A percentile compares a stretch with the other conserved stretches of the same genome.
Evolutionary conservation across 306 rosid genomes (phyloP).

Genomic region (Glycine latifolia): DNA sequence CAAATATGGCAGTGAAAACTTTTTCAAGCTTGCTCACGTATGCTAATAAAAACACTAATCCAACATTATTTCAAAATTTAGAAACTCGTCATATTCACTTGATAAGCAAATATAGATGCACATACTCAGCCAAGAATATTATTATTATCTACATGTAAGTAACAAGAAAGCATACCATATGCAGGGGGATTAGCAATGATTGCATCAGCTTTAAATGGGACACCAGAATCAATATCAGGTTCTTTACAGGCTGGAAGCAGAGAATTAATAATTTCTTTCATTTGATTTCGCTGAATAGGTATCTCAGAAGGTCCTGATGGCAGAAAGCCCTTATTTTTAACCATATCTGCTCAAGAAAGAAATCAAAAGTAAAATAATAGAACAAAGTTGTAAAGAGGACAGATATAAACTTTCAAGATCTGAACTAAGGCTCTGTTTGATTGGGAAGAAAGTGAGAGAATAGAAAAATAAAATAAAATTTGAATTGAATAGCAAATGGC

Average conservation of each 20-base stretch:
- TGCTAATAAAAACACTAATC: background rate
- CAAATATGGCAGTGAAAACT: background rate
- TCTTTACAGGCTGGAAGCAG: conserved; percentile 92
- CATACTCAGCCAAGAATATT: conserved; percentile 27
- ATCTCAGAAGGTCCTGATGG: conserved; percentile 99
- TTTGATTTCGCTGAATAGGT: conserved; percentile 89
- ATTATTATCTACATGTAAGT: conserved; percentile 13
- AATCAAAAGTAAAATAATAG: conserved; percentile 31
- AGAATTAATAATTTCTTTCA: conserved; percentile 88
- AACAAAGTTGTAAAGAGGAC: background rate
- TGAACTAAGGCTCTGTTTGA: background rate
- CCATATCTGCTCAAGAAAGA: conserved; percentile 81
- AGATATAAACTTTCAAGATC: conserved; percentile 33
- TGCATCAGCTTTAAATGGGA: conserved; percentile 87
- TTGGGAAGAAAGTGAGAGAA: background rate
- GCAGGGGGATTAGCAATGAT: conserved; percentile 99
- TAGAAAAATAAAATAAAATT: background rate
- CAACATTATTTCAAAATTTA: conserved; percentile 4
- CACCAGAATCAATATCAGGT: conserved; percentile 83
- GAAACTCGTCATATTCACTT: conserved; percentile 7
- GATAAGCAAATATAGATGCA: conserved; percentile 25
- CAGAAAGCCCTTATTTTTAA: conserved; percentile 96
- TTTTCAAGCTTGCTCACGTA: background rate
- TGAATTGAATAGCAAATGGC: background rate
- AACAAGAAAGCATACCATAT: conserved; percentile 65